These are phyloP conservation scores for Tarenaya hassleriana DNA, from an alignment of 345 rosid genomes.

Conservation along the genomic window DNA sequence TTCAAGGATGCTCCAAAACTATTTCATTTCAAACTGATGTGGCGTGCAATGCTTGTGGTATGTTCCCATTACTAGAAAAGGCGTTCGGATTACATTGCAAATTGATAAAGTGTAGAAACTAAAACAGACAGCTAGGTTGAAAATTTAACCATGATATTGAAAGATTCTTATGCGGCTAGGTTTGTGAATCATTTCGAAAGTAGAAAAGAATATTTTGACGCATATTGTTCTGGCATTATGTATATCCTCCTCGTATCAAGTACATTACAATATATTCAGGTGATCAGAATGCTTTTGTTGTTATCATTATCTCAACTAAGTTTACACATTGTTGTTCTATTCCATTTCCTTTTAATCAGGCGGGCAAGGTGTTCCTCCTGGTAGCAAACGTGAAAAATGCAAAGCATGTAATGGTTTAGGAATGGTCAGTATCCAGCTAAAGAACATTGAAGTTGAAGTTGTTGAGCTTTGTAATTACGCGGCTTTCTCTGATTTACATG, in stretches of 20 bases:
- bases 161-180: too few species aligned
- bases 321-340: conserved; percentile 5
- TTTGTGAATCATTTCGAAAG: too few species aligned
- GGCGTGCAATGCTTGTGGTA: conserved; percentile 90
- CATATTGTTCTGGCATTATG: too few species aligned
- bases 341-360: conserved; percentile 37
- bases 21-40: conserved; percentile 76
- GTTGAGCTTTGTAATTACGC: conserved; percentile 5
- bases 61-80: conserved; percentile 17
- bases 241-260: too few species aligned
- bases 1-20: conserved; percentile 88
- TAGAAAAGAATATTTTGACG: too few species aligned
- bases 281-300: too few species aligned
- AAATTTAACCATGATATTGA: too few species aligned
- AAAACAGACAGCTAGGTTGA: too few species aligned
- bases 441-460: conserved; percentile 14
- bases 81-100: not conserved
- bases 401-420: conserved; percentile 83
- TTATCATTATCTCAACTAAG: too few species aligned
- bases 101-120: too few species aligned
- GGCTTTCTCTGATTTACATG: conserved; percentile 7
- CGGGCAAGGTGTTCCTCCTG: conserved; percentile 97
- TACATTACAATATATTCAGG: too few species aligned
- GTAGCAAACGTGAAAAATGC: conserved; percentile 84
- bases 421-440: conserved; percentile 49